Conservation (phyloP, 768 basidiomycete genomes). For the Asterophora parasitica region DNA sequence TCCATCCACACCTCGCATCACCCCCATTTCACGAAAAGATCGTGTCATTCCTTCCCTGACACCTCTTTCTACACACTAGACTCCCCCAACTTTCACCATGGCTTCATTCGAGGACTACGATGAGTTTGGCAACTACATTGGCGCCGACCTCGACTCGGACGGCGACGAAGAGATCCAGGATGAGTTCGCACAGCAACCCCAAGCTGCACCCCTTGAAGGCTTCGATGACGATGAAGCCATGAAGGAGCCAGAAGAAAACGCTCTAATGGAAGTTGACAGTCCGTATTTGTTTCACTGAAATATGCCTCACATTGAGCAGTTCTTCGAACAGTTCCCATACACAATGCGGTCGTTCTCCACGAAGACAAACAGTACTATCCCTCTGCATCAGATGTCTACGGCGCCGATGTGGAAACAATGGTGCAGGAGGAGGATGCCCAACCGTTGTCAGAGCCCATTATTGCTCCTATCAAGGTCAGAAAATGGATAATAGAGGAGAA, state of each 20-base stretch:
- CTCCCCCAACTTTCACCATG: slow-evolving; percentile 22
- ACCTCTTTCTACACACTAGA: slow-evolving; percentile 4
- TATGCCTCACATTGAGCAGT: slow-evolving; percentile 17
- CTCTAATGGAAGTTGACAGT: slow-evolving; percentile 88
- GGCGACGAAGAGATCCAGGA: slow-evolving; percentile 59
- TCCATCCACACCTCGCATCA: background rate
- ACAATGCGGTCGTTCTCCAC: slow-evolving; percentile 84
- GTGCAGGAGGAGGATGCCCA: slow-evolving; percentile 99
- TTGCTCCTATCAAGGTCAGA: slow-evolving; percentile 91
- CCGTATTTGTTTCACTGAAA: slow-evolving; percentile 6
- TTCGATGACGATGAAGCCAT: slow-evolving; percentile 64
- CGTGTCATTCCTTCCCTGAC: background rate
- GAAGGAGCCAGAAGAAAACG: slow-evolving; percentile 49
- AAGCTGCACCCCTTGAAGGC: slow-evolving; percentile 67
- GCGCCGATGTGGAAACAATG: slow-evolving; percentile 88
- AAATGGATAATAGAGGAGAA: slow-evolving; percentile 96
- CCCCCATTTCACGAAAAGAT: background rate
- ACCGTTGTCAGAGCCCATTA: slow-evolving; percentile 89
- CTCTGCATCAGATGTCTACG: slow-evolving; percentile 88
- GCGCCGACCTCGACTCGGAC: slow-evolving; percentile 90
- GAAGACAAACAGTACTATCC: slow-evolving; percentile 99
- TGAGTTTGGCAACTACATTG: slow-evolving; percentile 98
- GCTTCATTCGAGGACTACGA: slow-evolving; percentile 78
- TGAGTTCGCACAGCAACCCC: slow-evolving; percentile 35
- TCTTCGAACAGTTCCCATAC: slow-evolving; percentile 53